Base-by-base conservation (phyloP, 208 protist species). In the Novymonas esmeraldas region DNA sequence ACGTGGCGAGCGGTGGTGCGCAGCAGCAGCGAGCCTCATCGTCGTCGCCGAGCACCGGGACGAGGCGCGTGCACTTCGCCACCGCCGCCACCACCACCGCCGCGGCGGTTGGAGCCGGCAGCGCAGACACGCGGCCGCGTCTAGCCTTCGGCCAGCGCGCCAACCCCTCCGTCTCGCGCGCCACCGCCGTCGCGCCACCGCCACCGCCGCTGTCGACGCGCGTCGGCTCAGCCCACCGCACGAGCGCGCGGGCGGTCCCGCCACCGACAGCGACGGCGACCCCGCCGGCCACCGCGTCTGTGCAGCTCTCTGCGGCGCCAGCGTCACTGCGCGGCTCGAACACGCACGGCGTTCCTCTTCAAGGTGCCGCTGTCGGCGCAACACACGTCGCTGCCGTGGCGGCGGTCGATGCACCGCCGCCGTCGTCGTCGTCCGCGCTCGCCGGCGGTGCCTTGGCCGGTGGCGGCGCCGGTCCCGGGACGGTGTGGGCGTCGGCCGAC, bases 71-170 rank as follows among this genome's bases (percentile, higher is more conserved):
- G 38, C 70, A 60, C 42, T 76, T 76, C 46, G 2, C 10, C 56
- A 20, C 26, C 14, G 34, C 56, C 2, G 39, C 6, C 56, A 16
- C n/a, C n/a, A 3, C 29, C 22, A 33, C 34, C 18, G 28, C 34
- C 0, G 41, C 36, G n/a, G n/a, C 26, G 6, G 16, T 13, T 14
- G 56, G 20, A 9, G 36, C 6, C 24, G 31, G 24, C 14, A 36
- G 20, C 14, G 56, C 45, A 5, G 51, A 55, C 16, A 26, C n/a
- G 3, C 52, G 69, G 11, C 69, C 61, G 9, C 50, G 69, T 10
- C 44, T 75, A 6, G 69, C 52, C 1, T 81, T 81, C 56, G 76
- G 76, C 41, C 76, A 71, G 20, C 76, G 76, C 14, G 76, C 77
- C 22, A 45, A 70, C 22, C 70, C 70, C 3, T 64, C 76, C 6